Evolutionary conservation across 495 filamentous ascomycete genomes (phyloP).

Genomic region (Penicillium salamii): DNA sequence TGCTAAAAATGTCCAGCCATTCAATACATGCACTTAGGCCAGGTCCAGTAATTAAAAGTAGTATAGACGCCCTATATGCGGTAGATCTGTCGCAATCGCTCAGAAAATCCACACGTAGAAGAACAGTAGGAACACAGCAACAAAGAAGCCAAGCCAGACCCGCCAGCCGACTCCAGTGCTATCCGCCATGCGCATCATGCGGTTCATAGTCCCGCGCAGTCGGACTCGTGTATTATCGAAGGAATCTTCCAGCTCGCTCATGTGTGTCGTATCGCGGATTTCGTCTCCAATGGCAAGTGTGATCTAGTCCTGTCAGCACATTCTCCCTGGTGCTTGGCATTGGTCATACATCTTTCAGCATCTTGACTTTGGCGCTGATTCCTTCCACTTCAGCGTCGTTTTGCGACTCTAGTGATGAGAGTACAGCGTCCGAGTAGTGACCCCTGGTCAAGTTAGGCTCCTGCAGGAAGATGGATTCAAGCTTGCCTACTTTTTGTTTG

Average conservation of each 20-base stretch:
- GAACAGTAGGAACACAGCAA: slow-evolving; percentile 75
- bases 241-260: slow-evolving; percentile 77
- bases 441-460: slow-evolving; percentile 56
- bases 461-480: too few relatives aligned
- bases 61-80: too few relatives aligned
- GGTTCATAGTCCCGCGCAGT: slow-evolving; percentile 88
- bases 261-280: slow-evolving; percentile 78
- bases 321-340: neutral
- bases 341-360: slow-evolving; percentile 83
- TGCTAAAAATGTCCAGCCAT: neutral
- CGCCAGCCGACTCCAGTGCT: slow-evolving; percentile 90
- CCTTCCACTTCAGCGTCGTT: slow-evolving; percentile 91
- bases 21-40: neutral
- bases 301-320: slow-evolving; percentile 53
- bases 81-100: neutral
- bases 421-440: slow-evolving; percentile 89
- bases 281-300: slow-evolving; percentile 91
- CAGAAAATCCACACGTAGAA: slow-evolving; percentile 83
- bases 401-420: slow-evolving; percentile 91
- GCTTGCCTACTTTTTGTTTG: slow-evolving; percentile 75
- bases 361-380: slow-evolving; percentile 83
- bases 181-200: slow-evolving; percentile 95
- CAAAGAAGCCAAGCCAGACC: slow-evolving; percentile 87
- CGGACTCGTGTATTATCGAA: slow-evolving; percentile 82
- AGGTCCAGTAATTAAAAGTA: slow-evolving; percentile 1